Conservation (phyloP, 495 filamentous ascomycete species). For the Penicillium paradoxum region DNA sequence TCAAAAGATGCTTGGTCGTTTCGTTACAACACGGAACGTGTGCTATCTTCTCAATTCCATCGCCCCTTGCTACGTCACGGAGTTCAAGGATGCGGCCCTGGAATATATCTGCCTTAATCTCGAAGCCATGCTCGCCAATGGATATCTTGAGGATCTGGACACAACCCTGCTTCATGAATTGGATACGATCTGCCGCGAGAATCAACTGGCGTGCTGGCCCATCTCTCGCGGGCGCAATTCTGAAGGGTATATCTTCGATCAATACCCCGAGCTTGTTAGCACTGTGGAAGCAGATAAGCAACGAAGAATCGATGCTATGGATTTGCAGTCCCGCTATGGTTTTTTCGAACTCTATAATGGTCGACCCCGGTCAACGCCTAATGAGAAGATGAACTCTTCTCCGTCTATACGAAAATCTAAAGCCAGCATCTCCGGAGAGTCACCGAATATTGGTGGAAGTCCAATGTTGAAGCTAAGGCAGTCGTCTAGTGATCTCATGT, state of each 20-base stretch:
- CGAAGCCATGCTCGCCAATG: constrained; percentile 18
- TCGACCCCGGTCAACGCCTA: constrained; percentile 39
- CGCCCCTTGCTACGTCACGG: constrained; percentile 70
- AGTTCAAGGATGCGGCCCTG: constrained; percentile 82
- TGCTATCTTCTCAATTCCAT: constrained; percentile 78
- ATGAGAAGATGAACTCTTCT: constrained; percentile 46
- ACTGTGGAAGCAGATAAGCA: constrained; percentile 49
- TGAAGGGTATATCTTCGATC: constrained; percentile 63
- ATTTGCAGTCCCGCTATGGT: constrained; percentile 53
- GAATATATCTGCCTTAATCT: constrained; percentile 69
- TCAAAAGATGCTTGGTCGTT: constrained; percentile 80
- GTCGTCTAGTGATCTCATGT: constrained; percentile 75
- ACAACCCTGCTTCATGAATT: constrained; percentile 74
- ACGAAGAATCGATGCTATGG: constrained; percentile 54
- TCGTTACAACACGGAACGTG: constrained; percentile 82
- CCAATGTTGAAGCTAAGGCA: constrained; percentile 60
- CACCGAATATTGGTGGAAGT: constrained; percentile 41
- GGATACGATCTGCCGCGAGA: constrained; percentile 70
- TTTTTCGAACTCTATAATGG: constrained; percentile 53
- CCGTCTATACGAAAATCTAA: constrained; percentile 51
- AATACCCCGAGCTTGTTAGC: constrained; percentile 60
- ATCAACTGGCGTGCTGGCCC: constrained; percentile 71
- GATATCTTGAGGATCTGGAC: constrained; percentile 78
- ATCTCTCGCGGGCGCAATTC: constrained; percentile 70
- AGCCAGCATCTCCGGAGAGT: constrained; percentile 41